Base-by-base conservation (phyloP, 768 basidiomycete genomes). In the Galerina sulciceps region DNA sequence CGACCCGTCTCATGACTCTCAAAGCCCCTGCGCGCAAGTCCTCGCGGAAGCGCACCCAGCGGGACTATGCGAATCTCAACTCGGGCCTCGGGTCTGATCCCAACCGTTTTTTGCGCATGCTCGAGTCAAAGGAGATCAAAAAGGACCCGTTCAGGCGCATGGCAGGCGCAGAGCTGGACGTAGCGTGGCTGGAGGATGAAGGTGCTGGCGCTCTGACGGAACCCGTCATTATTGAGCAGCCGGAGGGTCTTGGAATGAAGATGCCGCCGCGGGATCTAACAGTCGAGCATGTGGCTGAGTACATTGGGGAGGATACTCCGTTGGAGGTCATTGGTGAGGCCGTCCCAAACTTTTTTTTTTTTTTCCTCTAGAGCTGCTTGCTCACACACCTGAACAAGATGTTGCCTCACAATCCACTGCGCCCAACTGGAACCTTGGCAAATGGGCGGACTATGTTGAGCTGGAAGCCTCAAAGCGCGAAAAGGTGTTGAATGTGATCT, bases 401-500 rank as follows among this genome's bases (percentile, higher is more conserved):
- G 93, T 96, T 52, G 89, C 91, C 15, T 86, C 94, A 0, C 96
- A 99, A 70, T 89, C 91, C 0, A 90, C 88, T 26, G 80, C 87
- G 15, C 83, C 92, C 14, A 91, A 91, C 10, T 99, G 96, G 97
- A 93, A 88, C 14, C 76, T 99, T 3, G 88, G 84, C 8, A 90
- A 86, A 73, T 99, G 96, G 96, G 92, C 89, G 4, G 88, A 90
- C 58, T 96, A 96, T 69, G 92, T 89, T 71, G 81, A 85, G 59
- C 78, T 84, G 13, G 86, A 91, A 17, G 80, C 87, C 0, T 76
- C 81, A 6, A 78, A 81, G 43, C 85, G 91, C 53, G 93, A 96
- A 69, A 96, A 93, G 71, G 86, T 97, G 35, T 86, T 89, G 60
- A 99, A 99, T 67, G 94, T 99, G 31, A 99, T 99, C 55, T 95